Percentiles rank a stretch among this genome's conserved stretches.
These are phyloP conservation scores for Coffea canephora DNA, from an alignment of 257 asterid species.

Conservation along the genomic window DNA sequence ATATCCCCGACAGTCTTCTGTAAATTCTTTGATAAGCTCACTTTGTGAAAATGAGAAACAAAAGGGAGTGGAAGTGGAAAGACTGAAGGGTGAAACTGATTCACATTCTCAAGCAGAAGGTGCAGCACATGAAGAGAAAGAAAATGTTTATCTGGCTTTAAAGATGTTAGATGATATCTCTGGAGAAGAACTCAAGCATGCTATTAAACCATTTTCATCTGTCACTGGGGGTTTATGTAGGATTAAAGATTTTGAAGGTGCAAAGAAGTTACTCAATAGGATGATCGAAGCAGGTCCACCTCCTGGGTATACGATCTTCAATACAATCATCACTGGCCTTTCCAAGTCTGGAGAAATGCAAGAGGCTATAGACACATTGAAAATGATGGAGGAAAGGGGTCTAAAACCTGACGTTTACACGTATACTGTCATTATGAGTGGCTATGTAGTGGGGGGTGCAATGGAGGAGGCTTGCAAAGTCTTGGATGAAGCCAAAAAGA, in stretches of 20 bases:
- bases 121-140: slow-evolving; percentile 25
- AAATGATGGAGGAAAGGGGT: slow-evolving; percentile 77
- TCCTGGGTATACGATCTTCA: slow-evolving; percentile 70
- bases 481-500: slow-evolving; percentile 64
- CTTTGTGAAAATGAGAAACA: slow-evolving; percentile 34
- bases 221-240: slow-evolving; percentile 66
- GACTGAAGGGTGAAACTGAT: neutral
- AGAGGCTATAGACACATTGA: slow-evolving; percentile 50
- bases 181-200: slow-evolving; percentile 41
- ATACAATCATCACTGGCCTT: slow-evolving; percentile 61
- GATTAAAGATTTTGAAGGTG: slow-evolving; percentile 61
- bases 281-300: slow-evolving; percentile 81
- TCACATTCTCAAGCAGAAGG: neutral
- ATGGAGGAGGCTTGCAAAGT: slow-evolving; percentile 75
- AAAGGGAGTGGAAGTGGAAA: neutral
- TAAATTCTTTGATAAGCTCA: slow-evolving; percentile 50
- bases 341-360: slow-evolving; percentile 57
- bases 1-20: slow-evolving; percentile 41
- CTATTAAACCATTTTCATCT: slow-evolving; percentile 55
- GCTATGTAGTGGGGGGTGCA: slow-evolving; percentile 53
- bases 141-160: slow-evolving; percentile 54
- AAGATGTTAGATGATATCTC: slow-evolving; percentile 57
- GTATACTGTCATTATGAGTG: slow-evolving; percentile 69
- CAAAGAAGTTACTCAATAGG: slow-evolving; percentile 53
- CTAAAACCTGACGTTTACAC: slow-evolving; percentile 81